phyloP scores from a whole-genome alignment of 306 rosid genomes.

The Trifolium fragiferum region DNA sequence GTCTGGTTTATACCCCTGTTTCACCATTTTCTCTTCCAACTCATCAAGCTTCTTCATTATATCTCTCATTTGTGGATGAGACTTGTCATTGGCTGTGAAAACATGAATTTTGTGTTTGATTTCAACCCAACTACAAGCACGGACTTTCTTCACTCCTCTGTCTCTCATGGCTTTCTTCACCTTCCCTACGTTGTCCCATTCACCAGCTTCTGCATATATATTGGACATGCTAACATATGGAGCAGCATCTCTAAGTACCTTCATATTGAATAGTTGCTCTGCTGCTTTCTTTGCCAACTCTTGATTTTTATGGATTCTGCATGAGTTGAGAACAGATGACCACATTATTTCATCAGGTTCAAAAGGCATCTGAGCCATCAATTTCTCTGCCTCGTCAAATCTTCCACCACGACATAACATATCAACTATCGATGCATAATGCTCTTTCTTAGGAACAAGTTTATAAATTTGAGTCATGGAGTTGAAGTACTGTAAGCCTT shows the following conservation, averaged over 20 bases:
- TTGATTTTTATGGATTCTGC: conserved; percentile 84
- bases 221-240: conserved; percentile 83
- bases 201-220: conserved; percentile 83
- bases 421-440: conserved; percentile 78
- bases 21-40: conserved; percentile 63
- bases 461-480: conserved; percentile 60
- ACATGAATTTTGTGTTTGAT: conserved; percentile 69
- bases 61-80: conserved; percentile 65
- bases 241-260: conserved; percentile 70
- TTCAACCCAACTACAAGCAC: conserved; percentile 91
- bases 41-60: conserved; percentile 68
- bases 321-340: conserved; percentile 83
- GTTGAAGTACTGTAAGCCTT: conserved; percentile 66
- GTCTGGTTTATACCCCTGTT: conserved; percentile 80
- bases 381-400: conserved; percentile 73
- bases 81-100: conserved; percentile 66
- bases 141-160: conserved; percentile 75
- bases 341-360: conserved; percentile 86
- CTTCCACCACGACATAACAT: conserved; percentile 76
- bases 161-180: conserved; percentile 87
- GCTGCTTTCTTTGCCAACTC: conserved; percentile 81
- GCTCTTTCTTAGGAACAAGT: conserved; percentile 73
- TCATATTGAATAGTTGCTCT: conserved; percentile 69
- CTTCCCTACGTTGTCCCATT: conserved; percentile 82
- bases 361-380: conserved; percentile 77